phyloP scores from a whole-genome alignment of 371 early-diverging fungal genomes.

The Chytridium lagenaria region DNA sequence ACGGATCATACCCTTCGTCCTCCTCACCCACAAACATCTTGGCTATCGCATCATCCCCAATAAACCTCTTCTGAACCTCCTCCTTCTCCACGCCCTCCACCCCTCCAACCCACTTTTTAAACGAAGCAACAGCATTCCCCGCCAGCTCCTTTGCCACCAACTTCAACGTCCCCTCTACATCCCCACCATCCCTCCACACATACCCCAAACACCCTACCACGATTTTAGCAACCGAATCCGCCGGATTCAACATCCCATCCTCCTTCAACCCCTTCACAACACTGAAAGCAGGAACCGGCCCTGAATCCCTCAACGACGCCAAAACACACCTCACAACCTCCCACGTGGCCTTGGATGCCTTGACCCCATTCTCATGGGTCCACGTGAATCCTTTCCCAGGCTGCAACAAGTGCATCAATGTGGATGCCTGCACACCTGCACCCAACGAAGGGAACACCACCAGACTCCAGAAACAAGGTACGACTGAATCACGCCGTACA shows the following conservation, averaged over 20 bases:
- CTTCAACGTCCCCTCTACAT: no score
- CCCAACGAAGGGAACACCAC: slow-evolving; percentile 24
- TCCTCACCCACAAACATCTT: not conserved
- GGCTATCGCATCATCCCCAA: no score
- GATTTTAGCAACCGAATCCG: slow-evolving; percentile 22
- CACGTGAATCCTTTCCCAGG: not conserved
- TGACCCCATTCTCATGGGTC: no score
- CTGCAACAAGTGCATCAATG: slow-evolving; percentile 10
- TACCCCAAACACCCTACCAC: slow-evolving; percentile 6
- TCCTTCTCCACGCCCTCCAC: no score
- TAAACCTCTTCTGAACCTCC: no score
- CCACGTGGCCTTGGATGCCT: slow-evolving; percentile 15
- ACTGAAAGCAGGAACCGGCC: not conserved
- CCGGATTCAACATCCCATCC: slow-evolving; percentile 24
- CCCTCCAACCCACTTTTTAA: no score
- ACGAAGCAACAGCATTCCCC: no score
- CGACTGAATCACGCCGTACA: slow-evolving; percentile 26
- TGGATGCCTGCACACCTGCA: slow-evolving; percentile 22
- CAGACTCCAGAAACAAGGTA: slow-evolving; percentile 29
- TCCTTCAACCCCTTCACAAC: slow-evolving; percentile 3
- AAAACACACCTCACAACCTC: slow-evolving; percentile 22
- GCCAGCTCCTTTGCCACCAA: no score
- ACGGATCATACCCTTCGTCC: not conserved
- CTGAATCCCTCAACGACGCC: not conserved
- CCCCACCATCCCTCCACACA: not conserved